These are phyloP conservation scores for Plasmodium coatneyi DNA, from an alignment of 169 alveolate genomes.

Conservation along the genomic window DNA sequence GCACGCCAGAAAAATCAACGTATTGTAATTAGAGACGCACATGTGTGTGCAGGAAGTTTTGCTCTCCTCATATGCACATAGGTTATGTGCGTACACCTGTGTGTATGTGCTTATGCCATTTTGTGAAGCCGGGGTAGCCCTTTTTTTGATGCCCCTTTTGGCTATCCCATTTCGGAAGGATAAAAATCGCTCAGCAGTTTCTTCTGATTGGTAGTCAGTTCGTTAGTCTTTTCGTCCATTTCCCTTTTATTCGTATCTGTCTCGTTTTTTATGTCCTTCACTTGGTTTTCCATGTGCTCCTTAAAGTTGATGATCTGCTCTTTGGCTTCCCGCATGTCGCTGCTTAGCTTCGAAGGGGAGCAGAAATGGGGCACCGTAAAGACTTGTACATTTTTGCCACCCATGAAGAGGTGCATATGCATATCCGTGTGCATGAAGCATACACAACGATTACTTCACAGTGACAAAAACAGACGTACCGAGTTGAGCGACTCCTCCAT, in stretches of 20 bases:
- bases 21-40: conserved; percentile 3
- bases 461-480: conserved; percentile 14
- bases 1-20: conserved; percentile 68
- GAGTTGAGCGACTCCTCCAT: conserved; percentile 15
- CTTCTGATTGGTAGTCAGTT: conserved; percentile 40
- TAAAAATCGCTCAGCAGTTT: conserved; percentile 52
- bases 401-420: not conserved
- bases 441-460: not conserved
- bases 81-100: not conserved
- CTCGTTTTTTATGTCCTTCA: conserved; percentile 23
- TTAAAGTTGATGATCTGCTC: conserved; percentile 25
- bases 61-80: not conserved
- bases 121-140: not conserved
- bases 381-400: not conserved
- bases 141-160: not conserved
- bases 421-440: not conserved
- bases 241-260: conserved; percentile 20
- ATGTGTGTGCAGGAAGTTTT: not conserved
- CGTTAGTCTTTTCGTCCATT: conserved; percentile 41
- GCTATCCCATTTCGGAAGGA: conserved; percentile 31
- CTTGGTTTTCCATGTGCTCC: conserved; percentile 28
- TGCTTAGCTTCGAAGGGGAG: conserved; percentile 25
- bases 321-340: conserved; percentile 21
- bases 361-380: not conserved
- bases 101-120: not conserved